phyloP scores from a whole-genome alignment of 176 grass and related monocot species.

The Olyra latifolia region DNA sequence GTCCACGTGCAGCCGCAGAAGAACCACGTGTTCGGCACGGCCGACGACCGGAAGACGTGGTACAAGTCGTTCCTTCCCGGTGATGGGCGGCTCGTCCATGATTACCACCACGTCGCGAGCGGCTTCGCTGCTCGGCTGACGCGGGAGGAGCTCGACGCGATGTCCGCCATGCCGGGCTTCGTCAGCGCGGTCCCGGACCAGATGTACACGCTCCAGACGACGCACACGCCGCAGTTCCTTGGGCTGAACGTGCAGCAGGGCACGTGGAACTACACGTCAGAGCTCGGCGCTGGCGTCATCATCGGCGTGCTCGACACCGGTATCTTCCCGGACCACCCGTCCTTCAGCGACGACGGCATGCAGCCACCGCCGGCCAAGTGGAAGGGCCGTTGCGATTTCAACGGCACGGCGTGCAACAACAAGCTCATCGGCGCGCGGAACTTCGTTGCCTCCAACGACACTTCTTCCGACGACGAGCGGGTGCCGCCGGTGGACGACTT shows the following conservation, averaged over 20 bases:
- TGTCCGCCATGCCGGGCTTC: conserved; percentile 53
- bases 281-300: conserved; percentile 46
- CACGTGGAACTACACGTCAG: conserved; percentile 12
- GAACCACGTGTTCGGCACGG: conserved; percentile 12
- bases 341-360: conserved; percentile 56
- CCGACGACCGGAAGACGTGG: conserved; percentile 35
- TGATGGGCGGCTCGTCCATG: conserved; percentile 40
- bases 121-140: conserved; percentile 64
- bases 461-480: background rate
- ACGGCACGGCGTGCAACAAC: conserved; percentile 54
- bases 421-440: conserved; percentile 60
- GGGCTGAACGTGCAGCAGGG: conserved; percentile 22
- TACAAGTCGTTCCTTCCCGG: conserved; percentile 45
- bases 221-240: conserved; percentile 60
- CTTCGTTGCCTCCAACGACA: background rate
- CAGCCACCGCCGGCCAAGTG: conserved; percentile 48
- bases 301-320: conserved; percentile 66
- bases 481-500: conserved; percentile 22
- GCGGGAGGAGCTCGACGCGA: conserved; percentile 18
- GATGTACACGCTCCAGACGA: conserved; percentile 41
- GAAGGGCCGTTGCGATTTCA: conserved; percentile 56
- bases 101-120: conserved; percentile 58
- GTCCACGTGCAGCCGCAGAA: conserved; percentile 39
- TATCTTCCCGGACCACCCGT: conserved; percentile 45
- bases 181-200: conserved; percentile 29